Base-by-base conservation (phyloP, 2,329 filamentous ascomycete genomes). In the Macrophomina tecta region DNA sequence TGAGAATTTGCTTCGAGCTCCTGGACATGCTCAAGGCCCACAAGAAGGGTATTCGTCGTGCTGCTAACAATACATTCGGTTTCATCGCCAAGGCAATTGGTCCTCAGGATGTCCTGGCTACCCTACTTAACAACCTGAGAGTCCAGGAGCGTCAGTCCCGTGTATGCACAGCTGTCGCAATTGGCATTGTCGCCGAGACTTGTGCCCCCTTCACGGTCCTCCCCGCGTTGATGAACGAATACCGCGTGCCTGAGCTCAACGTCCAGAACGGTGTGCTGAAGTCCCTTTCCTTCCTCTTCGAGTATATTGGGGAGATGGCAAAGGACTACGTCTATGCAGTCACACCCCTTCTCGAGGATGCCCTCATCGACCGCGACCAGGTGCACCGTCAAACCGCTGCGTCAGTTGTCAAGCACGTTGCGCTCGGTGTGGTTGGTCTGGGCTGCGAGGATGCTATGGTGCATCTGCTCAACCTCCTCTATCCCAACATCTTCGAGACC, bases 241-340 rank as follows among this genome's bases (percentile, higher is more conserved):
- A 99, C 80, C 91, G 95, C 64, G 95, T 99, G 8, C 95, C 95
- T 0, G 95, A 99, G 81, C 90, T 99, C 71, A 99, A 99, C 77
- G 95, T 99, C 32, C 95, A 99, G 78, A 99, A 99, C 73, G 95
- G 95, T 82, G 95, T 99, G 40, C 89, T 99, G 76, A 99, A 99
- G 80, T 94, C 94, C 5, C 86, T 99, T 64, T 96, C 92, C 6
- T 99, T 99, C 86, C 85, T 99, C 69, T 99, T 98, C 76, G 95
- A 99, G 77, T 99, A 99, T 81, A 99, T 99, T 78, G 95, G 95
- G 70, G 95, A 99, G 80, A 98, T 99, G 95, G 93, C 93, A 70
- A 99, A 98, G 82, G 95, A 99, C 80, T 99, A 99, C 78, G 95
- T 99, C 76, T 99, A 99, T 76, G 95, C 96, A 18, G 94, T 99